Evolutionary conservation across 2,329 filamentous ascomycete genomes (phyloP).

Genomic region (Myriosclerotinia scirpicola): DNA sequence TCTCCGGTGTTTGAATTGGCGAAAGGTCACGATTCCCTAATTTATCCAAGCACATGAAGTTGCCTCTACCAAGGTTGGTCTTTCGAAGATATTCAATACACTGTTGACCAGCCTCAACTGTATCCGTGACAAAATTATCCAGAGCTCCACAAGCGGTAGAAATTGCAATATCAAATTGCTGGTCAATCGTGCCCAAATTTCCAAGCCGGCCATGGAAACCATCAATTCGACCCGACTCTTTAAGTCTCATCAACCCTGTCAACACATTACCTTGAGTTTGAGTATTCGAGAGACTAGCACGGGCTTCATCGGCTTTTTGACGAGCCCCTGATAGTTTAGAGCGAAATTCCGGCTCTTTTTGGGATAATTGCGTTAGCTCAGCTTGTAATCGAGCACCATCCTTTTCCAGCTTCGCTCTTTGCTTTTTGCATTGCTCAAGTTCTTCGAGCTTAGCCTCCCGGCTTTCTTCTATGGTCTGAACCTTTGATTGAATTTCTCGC

Average conservation of each 20-base stretch:
- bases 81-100: constrained; percentile 97
- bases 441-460: constrained; percentile 70
- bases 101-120: constrained; percentile 92
- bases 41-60: constrained; percentile 94
- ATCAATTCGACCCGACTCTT: constrained; percentile 93
- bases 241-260: constrained; percentile 87
- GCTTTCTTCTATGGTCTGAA: constrained; percentile 69
- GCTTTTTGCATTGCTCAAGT: constrained; percentile 71
- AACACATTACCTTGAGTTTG: constrained; percentile 94
- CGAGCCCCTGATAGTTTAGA: constrained; percentile 83
- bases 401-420: constrained; percentile 71
- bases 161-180: constrained; percentile 95
- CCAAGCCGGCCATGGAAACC: constrained; percentile 95
- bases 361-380: constrained; percentile 69
- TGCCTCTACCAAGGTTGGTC: constrained; percentile 93
- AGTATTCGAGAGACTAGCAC: constrained; percentile 82
- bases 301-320: constrained; percentile 94
- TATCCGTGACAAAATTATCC: constrained; percentile 96
- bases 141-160: constrained; percentile 90
- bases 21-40: constrained; percentile 76
- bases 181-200: constrained; percentile 89
- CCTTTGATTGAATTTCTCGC: constrained; percentile 79
- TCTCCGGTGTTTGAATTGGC: constrained; percentile 82
- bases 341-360: constrained; percentile 79
- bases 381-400: constrained; percentile 70